Conservation (phyloP, 2,329 filamentous ascomycete genomes). For the Fusarium albidum region DNA sequence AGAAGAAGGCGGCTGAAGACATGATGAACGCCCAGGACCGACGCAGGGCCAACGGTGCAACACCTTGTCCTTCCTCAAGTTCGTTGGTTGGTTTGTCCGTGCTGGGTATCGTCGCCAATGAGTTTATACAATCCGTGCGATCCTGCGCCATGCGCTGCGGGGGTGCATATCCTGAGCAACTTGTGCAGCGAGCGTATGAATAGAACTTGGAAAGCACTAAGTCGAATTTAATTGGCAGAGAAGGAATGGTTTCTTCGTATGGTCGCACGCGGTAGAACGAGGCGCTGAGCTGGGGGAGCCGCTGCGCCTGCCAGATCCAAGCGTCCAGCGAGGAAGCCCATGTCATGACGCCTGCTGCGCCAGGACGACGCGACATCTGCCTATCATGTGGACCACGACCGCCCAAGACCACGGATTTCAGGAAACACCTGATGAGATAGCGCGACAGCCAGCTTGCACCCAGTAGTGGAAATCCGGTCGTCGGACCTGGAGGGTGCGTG, state of each 20-base stretch:
- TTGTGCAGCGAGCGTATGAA: conserved; percentile 21
- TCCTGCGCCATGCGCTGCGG: conserved; percentile 13
- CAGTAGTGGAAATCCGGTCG: background rate
- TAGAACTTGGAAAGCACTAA: conserved; percentile 10
- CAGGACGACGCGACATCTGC: conserved; percentile 11
- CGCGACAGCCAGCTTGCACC: background rate
- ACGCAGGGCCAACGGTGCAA: conserved; percentile 12
- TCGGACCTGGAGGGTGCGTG: conserved; percentile 4
- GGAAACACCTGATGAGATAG: background rate
- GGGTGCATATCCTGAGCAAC: conserved; percentile 10
- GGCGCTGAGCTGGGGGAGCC: conserved; percentile 3
- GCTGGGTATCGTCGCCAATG: background rate
- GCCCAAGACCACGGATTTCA: background rate
- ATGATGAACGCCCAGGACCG: conserved; percentile 11
- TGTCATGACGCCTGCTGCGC: conserved; percentile 17
- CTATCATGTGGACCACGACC: background rate
- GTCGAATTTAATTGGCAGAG: background rate
- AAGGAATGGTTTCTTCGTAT: conserved; percentile 16
- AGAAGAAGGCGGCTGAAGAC: conserved; percentile 7
- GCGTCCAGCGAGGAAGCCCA: conserved; percentile 11
- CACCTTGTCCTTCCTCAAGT: conserved; percentile 13
- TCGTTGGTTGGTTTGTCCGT: conserved; percentile 2
- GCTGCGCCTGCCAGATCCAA: conserved; percentile 23
- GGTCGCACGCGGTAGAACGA: conserved; percentile 13
- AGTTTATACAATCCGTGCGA: conserved; percentile 4